A percentile compares a stretch with the other conserved stretches of the same genome.
Evolutionary conservation across 2,329 filamentous ascomycete genomes (phyloP).

Genomic region (Trichoderma koningii): DNA sequence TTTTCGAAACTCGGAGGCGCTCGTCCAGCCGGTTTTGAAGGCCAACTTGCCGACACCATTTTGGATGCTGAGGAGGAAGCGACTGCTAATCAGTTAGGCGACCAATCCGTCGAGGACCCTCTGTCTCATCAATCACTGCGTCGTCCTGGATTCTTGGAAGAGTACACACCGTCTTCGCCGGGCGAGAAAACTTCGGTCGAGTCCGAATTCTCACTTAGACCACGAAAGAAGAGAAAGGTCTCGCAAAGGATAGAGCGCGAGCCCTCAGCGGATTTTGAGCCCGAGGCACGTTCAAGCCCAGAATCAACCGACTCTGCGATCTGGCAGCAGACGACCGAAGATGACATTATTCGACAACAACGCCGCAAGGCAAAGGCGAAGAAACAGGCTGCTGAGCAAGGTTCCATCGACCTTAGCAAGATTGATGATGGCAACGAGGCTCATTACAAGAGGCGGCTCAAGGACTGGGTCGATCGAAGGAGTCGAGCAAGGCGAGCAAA

Average conservation of each 20-base stretch:
- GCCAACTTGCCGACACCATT: conserved; percentile 74
- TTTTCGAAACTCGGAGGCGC: conserved; percentile 77
- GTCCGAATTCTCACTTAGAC: conserved; percentile 59
- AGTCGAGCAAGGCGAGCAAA: conserved; percentile 47
- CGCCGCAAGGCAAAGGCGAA: conserved; percentile 49
- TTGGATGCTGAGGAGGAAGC: conserved; percentile 79
- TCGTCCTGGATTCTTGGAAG: conserved; percentile 67
- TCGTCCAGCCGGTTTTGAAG: conserved; percentile 62
- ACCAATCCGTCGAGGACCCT: conserved; percentile 48
- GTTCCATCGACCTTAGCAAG: conserved; percentile 53
- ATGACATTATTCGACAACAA: conserved; percentile 43
- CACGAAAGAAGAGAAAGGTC: conserved; percentile 57
- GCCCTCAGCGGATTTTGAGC: conserved; percentile 53
- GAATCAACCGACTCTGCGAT: conserved; percentile 41
- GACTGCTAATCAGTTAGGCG: conserved; percentile 45
- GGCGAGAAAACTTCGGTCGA: conserved; percentile 39
- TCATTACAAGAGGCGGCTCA: conserved; percentile 74
- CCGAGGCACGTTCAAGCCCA: conserved; percentile 37
- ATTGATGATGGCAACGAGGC: conserved; percentile 89
- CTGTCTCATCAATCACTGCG: conserved; percentile 72
- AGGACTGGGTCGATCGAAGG: conserved; percentile 67
- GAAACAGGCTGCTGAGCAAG: conserved; percentile 40
- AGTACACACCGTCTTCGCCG: conserved; percentile 28
- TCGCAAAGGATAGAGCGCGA: conserved; percentile 39
- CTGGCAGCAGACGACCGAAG: conserved; percentile 45